These are phyloP conservation scores for Prunus yedoensis DNA, from an alignment of 331 rosid species.

Conservation along the genomic window DNA sequence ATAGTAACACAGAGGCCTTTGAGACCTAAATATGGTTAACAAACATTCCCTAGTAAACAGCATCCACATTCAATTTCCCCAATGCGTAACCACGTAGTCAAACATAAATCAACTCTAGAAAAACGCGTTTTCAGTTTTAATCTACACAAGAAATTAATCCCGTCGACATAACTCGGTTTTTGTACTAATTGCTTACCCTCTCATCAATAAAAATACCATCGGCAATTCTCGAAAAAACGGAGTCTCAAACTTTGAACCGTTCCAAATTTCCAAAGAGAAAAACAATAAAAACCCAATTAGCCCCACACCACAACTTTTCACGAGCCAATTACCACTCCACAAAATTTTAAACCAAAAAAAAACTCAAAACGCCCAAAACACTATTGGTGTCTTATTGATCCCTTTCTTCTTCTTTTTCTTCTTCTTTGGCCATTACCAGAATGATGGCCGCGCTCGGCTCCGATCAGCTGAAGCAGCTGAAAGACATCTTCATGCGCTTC, in stretches of 20 bases:
- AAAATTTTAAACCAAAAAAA: not conserved
- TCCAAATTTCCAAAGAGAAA: no score
- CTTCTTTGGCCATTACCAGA: not conserved
- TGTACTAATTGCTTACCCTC: no score
- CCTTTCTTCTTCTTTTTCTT: not conserved
- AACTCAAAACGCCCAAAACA: not conserved
- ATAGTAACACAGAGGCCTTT: not conserved
- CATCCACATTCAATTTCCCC: no score
- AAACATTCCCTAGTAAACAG: not conserved
- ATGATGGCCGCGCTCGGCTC: constrained; percentile 34
- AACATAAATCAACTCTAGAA: not conserved
- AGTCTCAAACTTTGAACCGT: no score
- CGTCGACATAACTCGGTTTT: no score
- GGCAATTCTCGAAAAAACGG: no score
- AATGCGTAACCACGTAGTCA: not conserved
- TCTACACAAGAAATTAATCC: not conserved
- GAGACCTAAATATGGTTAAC: not conserved
- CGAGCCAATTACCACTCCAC: no score
- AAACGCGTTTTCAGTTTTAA: not conserved
- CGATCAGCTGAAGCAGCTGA: constrained; percentile 68
- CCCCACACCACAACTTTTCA: no score
- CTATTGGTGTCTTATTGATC: not conserved
- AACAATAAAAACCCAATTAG: no score
- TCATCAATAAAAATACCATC: no score
- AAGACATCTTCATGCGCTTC: constrained; percentile 78